Evolutionary conservation across 306 rosid species (phyloP), one percentile per base, ranked within the genome.

Genomic region (Carpinus viminea): DNA sequence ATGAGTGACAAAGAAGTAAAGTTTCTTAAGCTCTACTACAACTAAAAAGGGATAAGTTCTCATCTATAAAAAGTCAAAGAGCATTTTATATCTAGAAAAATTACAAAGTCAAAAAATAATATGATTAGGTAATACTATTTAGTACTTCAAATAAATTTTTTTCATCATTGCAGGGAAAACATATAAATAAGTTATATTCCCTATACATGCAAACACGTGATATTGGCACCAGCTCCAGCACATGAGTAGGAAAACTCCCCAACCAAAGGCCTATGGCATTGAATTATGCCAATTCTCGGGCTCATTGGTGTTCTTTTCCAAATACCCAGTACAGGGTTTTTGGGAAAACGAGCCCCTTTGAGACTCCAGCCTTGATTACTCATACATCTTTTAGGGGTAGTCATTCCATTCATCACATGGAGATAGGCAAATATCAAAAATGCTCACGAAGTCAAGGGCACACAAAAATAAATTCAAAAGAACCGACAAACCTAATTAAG

Each of bases 341-440:
- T 41, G 45, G 80, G 86, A 43, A 36, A 86, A 82, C 82, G 86
- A 92, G 92, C 80, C 74, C 81, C 76, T 78, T 83, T 13, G 87
- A 93, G 98, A 93, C 75, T 86, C 96, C 98, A 90, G 98, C 98
- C 98, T 90, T 87, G 98, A 87, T 91, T 90, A 54, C 11, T 26
- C 34, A 69, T 21, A 52, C 17, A 72, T 86, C 78, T 51, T 77
- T 78, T 50, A 8, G 79, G 54, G 86, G 84, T 75, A 86, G 87
- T 70, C 83, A 81, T 82, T 81, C 65, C 90, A 77, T 7, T 52
- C 83, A 82, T 52, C 73, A 48, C 68, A 7, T 7, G 53, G 78
- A 80, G 80, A 70, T 9, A 70, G 3, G 80, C 66, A 70, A 70
- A 77, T 17, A 53, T 17, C 15, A 82, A 24, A 24, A 47, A 74